phyloP scores from a whole-genome alignment of 2,329 filamentous ascomycete species.

The Diplodia mutila region DNA sequence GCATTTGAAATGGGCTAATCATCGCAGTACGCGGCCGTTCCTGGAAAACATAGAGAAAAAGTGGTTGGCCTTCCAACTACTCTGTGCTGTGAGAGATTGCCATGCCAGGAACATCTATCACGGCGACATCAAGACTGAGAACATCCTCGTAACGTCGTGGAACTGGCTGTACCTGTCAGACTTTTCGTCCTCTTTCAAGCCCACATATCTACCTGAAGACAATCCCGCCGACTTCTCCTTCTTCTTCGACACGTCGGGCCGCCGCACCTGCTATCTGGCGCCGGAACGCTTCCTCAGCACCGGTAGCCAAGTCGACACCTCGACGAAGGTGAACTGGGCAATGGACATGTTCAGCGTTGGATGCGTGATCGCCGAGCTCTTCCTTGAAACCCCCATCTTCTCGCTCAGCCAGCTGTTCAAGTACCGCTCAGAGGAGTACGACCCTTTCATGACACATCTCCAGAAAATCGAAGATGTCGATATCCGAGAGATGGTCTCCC shows the following conservation, averaged over 20 bases:
- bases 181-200: conserved; percentile 95
- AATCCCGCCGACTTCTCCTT: conserved; percentile 98
- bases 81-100: conserved; percentile 90
- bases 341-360: conserved; percentile 99
- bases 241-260: conserved; percentile 91
- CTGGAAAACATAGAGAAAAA: conserved; percentile 98
- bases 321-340: conserved; percentile 75
- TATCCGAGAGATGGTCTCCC: conserved; percentile 83
- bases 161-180: conserved; percentile 99
- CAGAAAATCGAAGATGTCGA: conserved; percentile 86
- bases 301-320: conserved; percentile 67
- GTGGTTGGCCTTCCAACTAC: conserved; percentile 94
- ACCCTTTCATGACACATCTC: conserved; percentile 78
- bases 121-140: conserved; percentile 98
- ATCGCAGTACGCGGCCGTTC: conserved; percentile 84
- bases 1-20: conserved; percentile 32
- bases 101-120: conserved; percentile 89
- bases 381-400: conserved; percentile 95
- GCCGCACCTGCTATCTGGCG: conserved; percentile 91
- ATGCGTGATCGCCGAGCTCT: conserved; percentile 95
- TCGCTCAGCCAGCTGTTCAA: conserved; percentile 95
- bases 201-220: conserved; percentile 89
- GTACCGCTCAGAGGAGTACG: conserved; percentile 90
- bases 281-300: conserved; percentile 86
- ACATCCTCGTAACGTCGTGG: conserved; percentile 96